Conservation (phyloP, 2,329 filamentous ascomycete genomes). For the Periconia macrospinosa region DNA sequence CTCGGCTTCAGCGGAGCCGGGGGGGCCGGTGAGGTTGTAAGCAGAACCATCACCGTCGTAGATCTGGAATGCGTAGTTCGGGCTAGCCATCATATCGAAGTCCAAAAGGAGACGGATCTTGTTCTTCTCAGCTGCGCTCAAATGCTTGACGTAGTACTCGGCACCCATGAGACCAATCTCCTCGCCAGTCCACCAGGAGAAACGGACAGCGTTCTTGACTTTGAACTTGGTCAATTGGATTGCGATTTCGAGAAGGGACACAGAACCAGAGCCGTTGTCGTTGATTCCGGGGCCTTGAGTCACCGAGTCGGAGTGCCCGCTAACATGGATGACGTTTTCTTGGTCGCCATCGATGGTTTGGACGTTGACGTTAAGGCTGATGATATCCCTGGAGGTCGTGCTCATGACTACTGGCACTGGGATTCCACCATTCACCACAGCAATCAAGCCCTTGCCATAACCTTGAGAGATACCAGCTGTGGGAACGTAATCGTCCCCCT, state of each 20-base stretch:
- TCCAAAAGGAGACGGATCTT: conserved; percentile 70
- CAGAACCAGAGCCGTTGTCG: conserved; percentile 72
- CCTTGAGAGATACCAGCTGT: conserved; percentile 67
- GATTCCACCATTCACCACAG: conserved; percentile 52
- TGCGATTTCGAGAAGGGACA: conserved; percentile 62
- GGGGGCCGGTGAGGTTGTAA: conserved; percentile 57
- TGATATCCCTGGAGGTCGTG: conserved; percentile 26
- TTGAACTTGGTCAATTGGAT: conserved; percentile 69
- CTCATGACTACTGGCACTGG: conserved; percentile 28
- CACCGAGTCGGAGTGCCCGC: conserved; percentile 65
- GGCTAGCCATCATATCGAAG: conserved; percentile 71
- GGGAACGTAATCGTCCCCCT: conserved; percentile 59
- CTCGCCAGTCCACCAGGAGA: conserved; percentile 67
- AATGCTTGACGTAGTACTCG: conserved; percentile 57
- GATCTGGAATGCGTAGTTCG: conserved; percentile 60
- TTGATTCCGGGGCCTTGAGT: conserved; percentile 71
- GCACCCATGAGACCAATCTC: conserved; percentile 66
- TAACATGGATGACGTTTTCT: conserved; percentile 59
- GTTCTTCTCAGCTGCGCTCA: conserved; percentile 53
- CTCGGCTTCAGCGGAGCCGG: conserved; percentile 70
- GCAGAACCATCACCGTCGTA: conserved; percentile 61
- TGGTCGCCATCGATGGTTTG: conserved; percentile 62
- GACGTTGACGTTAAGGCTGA: conserved; percentile 59
- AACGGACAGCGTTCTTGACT: conserved; percentile 68
- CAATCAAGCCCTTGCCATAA: conserved; percentile 60